phyloP scores from a whole-genome alignment of 495 filamentous ascomycete species.

The Penicillium canescens region DNA sequence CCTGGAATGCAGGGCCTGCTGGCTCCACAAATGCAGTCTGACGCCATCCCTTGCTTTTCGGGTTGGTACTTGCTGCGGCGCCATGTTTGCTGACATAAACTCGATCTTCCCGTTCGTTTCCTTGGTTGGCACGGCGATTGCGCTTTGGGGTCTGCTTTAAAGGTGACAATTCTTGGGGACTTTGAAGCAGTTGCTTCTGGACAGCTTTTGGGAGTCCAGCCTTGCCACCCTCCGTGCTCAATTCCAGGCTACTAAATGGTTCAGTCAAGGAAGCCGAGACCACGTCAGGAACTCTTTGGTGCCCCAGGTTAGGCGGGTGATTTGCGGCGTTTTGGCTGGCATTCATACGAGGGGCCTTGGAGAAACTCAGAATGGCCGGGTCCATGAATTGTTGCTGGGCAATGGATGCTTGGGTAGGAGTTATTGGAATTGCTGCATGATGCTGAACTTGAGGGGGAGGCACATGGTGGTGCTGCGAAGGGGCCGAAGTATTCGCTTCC shows the following conservation, averaged over 20 bases:
- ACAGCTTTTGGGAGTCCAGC: conserved; percentile 7
- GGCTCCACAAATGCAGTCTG: conserved; percentile 77
- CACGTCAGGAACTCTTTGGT: conserved; percentile 18
- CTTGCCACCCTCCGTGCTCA: conserved; percentile 26
- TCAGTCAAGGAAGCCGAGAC: conserved; percentile 36
- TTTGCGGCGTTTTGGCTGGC: conserved; percentile 10
- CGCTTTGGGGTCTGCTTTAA: conserved; percentile 25
- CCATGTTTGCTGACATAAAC: conserved; percentile 31
- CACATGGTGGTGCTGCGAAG: conserved; percentile 26
- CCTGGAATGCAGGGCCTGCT: conserved; percentile 15
- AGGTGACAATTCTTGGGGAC: conserved; percentile 16
- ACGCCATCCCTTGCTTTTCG: conserved; percentile 72
- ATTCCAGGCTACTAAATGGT: conserved; percentile 44
- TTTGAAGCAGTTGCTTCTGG: conserved; percentile 20
- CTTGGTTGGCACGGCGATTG: conserved; percentile 38
- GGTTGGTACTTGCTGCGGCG: conserved; percentile 38
- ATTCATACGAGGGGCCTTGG: conserved; percentile 28
- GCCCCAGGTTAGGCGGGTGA: neutral
- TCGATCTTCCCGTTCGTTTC: conserved; percentile 16
- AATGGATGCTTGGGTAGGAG: conserved; percentile 10
- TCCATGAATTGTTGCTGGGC: conserved; percentile 47
- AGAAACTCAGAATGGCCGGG: conserved; percentile 54
- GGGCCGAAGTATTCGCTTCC: conserved; percentile 35
- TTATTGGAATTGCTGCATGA: neutral
- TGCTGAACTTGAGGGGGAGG: conserved; percentile 7